phyloP scores from a whole-genome alignment of 129 eudicot species.

The Oenanthe sinensis region DNA sequence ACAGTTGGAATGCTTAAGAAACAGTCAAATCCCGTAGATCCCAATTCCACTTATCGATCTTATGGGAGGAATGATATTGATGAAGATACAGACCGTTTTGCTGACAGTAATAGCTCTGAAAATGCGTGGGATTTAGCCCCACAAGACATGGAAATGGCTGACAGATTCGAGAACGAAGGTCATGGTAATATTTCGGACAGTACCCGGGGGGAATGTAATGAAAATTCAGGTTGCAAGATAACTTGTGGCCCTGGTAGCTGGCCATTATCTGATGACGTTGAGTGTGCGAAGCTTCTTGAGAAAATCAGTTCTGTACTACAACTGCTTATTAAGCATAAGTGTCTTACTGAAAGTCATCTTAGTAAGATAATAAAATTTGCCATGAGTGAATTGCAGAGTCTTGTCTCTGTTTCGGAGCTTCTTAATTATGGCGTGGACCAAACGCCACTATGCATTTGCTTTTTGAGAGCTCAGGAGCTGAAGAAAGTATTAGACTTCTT shows the following conservation, averaged over 20 bases:
- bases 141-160: conserved; percentile 24
- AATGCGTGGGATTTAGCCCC: conserved; percentile 49
- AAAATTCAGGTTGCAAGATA: conserved; percentile 27
- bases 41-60: conserved; percentile 19
- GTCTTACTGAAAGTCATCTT: conserved; percentile 70
- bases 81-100: conserved; percentile 32
- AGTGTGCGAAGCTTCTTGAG: conserved; percentile 78
- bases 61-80: conserved; percentile 17
- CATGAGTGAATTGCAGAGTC: conserved; percentile 60
- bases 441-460: conserved; percentile 86
- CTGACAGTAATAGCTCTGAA: conserved; percentile 39
- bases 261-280: conserved; percentile 75
- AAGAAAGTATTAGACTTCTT: conserved; percentile 56
- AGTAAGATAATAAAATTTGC: conserved; percentile 72
- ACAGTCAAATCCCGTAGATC: conserved; percentile 30
- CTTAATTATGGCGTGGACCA: conserved; percentile 53
- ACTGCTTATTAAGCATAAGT: conserved; percentile 60
- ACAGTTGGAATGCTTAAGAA: conserved; percentile 47
- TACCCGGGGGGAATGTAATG: conserved; percentile 47
- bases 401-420: conserved; percentile 50
- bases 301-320: conserved; percentile 50
- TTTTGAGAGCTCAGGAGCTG: conserved; percentile 69
- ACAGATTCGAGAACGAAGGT: conserved; percentile 32
- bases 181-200: conserved; percentile 27
- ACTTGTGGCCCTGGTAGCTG: conserved; percentile 46